Evolutionary conservation across 345 rosid species (phyloP).

Genomic region (Salix koriyanagi): DNA sequence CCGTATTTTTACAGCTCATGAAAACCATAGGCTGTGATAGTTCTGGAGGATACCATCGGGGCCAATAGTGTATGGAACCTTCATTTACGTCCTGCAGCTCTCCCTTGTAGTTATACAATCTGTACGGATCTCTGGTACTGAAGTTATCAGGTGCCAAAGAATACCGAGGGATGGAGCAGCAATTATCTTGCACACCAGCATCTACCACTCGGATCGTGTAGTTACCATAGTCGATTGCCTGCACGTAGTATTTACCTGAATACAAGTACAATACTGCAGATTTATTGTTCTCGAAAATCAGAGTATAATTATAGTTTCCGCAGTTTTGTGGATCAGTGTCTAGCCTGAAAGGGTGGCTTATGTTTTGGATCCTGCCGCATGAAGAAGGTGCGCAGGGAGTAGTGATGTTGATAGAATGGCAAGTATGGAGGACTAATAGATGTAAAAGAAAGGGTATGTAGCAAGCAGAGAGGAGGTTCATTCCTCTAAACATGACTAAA

Average conservation of each 20-base stretch:
- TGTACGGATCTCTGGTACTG: neutral
- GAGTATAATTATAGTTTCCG: neutral
- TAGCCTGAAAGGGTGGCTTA: constrained; percentile 28
- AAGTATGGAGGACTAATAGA: neutral
- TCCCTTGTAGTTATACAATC: neutral
- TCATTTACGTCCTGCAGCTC: too few relatives aligned
- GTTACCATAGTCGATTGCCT: constrained; percentile 2
- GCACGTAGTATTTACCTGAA: constrained; percentile 11
- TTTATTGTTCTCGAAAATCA: constrained; percentile 24
- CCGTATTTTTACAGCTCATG: constrained; percentile 3
- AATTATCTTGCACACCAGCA: neutral
- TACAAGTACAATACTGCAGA: constrained; percentile 3
- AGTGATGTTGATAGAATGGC: neutral
- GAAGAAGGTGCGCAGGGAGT: constrained; percentile 6
- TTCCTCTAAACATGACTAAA: too few relatives aligned
- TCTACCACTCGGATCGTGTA: constrained; percentile 5
- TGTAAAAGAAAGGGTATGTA: neutral
- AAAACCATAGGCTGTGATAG: neutral
- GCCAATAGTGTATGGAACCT: too few relatives aligned
- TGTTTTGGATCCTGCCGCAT: constrained; percentile 24
- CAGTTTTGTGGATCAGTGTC: neutral
- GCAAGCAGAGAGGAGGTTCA: neutral
- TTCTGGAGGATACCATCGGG: rapidly evolving
- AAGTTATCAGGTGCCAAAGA: neutral
- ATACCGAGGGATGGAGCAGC: constrained; percentile 12